These are phyloP conservation scores for Aspergillus cristatus DNA, from an alignment of 495 filamentous ascomycete species.

Conservation along the genomic window DNA sequence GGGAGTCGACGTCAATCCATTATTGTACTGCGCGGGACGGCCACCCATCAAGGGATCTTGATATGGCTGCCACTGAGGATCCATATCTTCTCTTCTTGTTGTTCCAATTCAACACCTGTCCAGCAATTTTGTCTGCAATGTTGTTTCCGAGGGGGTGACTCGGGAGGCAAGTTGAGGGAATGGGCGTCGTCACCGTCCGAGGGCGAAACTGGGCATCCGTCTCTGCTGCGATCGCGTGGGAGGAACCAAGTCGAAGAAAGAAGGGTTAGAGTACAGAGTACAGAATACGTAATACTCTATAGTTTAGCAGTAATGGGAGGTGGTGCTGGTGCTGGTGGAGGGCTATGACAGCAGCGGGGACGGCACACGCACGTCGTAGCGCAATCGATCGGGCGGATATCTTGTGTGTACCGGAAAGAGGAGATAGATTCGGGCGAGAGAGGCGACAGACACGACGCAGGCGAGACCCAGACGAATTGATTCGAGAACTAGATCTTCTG, in stretches of 20 bases:
- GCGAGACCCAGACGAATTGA: conserved; percentile 20
- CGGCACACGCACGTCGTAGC: conserved; percentile 19
- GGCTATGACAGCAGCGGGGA: conserved; percentile 19
- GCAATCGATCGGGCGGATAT: conserved; percentile 21
- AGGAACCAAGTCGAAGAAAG: no score
- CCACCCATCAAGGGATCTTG: conserved; percentile 37
- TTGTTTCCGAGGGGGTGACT: no score
- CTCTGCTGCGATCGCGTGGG: conserved; percentile 20
- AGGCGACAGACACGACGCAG: no score
- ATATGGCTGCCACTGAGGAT: conserved; percentile 46
- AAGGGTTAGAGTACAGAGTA: no score
- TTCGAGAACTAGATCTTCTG: conserved; percentile 11
- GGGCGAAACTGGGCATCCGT: conserved; percentile 16
- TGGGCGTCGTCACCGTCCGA: conserved; percentile 15
- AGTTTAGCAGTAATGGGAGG: no score
- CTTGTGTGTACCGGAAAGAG: no score
- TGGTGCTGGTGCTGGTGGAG: no score
- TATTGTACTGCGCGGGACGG: conserved; percentile 33
- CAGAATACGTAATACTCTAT: no score
- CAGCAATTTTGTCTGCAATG: no score
- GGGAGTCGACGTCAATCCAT: conserved; percentile 30
- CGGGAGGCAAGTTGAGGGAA: conserved; percentile 5
- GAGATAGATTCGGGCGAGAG: neutral
- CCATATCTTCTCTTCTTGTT: conserved; percentile 25
- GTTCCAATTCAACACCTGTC: no score